phyloP scores from a whole-genome alignment of 768 basidiomycete genomes.

The Baorangia bicolor region DNA sequence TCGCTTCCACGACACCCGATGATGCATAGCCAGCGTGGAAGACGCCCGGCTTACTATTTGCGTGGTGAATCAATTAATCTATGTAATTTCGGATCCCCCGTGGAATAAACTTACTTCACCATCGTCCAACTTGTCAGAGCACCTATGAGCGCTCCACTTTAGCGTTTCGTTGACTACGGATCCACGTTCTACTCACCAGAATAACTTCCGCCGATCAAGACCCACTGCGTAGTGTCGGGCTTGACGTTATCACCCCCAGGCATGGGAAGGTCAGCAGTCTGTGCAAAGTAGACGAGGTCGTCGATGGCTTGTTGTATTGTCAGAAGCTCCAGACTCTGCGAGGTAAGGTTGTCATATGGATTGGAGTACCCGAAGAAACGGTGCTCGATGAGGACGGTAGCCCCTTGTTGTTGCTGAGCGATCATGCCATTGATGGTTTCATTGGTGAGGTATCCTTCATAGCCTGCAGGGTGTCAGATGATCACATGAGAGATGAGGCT shows the following conservation, averaged over 20 bases:
- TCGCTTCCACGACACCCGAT: constrained; percentile 46
- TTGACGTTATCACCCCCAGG: constrained; percentile 59
- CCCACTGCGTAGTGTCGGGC: constrained; percentile 49
- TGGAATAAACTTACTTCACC: constrained; percentile 50
- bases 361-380: constrained; percentile 78
- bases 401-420: constrained; percentile 64
- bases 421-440: constrained; percentile 60
- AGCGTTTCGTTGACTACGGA: not conserved
- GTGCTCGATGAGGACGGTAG: constrained; percentile 65
- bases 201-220: constrained; percentile 44
- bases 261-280: constrained; percentile 65
- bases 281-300: constrained; percentile 67
- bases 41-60: constrained; percentile 38
- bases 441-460: constrained; percentile 60
- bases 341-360: constrained; percentile 58
- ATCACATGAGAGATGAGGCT: not conserved
- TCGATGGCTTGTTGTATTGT: constrained; percentile 76
- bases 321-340: constrained; percentile 54
- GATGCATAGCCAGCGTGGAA: constrained; percentile 46
- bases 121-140: constrained; percentile 62
- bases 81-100: not conserved
- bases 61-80: not conserved
- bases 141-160: constrained; percentile 16
- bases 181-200: constrained; percentile 20
- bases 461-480: constrained; percentile 17